Evolutionary conservation across 164 flowering plant species (phyloP), one percentile per base, ranked within the genome.

Genomic region (Vitis cinerea): DNA sequence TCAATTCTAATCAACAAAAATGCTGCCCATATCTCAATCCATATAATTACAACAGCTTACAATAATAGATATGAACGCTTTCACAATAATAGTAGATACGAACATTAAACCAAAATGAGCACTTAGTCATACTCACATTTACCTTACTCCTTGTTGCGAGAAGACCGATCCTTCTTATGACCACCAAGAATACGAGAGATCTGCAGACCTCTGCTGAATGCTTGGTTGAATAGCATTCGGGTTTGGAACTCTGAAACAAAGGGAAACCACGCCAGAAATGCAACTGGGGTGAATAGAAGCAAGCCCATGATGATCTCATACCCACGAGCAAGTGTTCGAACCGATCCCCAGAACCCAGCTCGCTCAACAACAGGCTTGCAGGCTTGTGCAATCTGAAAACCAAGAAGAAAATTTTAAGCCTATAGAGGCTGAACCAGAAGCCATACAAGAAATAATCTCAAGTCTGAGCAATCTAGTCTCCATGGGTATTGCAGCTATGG

Each of bases 171-270:
- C 80, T 90, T 93, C 71, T 86, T 74, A 19, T 93, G 99, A 0
- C 99, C 97, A 62, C 97, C 98, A 65, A 95, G 97, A 81, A 93
- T 95, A 76, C 99, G 97, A 9, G 93, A 88, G 44, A 91, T 95
- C 80, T 93, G 99, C n/a, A 93, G 78, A 74, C 97, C 97, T 87
- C 99, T 81, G 77, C 99, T 95, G 88, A 93, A 95, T 0, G 99
- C 99, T 81, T 95, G 98, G 88, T 95, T 93, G 87, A 91, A 95
- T 61, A 95, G 80, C 98, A 93, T 91, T 12, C 97, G 84, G 0
- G 98, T 95, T 60, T 95, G 99, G 76, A 95, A 95, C 63, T 95
- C 99, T 0, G 98, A 93, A 2, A 93, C 98, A 67, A 93, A 93
- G 1, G 99, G 98, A 54, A 93, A 95, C 98, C 99, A 93, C 0